A percentile compares a stretch with the other conserved stretches of the same genome.
Evolutionary conservation across 2,329 filamentous ascomycete species (phyloP).

Genomic region (Aspergillus tamarii): DNA sequence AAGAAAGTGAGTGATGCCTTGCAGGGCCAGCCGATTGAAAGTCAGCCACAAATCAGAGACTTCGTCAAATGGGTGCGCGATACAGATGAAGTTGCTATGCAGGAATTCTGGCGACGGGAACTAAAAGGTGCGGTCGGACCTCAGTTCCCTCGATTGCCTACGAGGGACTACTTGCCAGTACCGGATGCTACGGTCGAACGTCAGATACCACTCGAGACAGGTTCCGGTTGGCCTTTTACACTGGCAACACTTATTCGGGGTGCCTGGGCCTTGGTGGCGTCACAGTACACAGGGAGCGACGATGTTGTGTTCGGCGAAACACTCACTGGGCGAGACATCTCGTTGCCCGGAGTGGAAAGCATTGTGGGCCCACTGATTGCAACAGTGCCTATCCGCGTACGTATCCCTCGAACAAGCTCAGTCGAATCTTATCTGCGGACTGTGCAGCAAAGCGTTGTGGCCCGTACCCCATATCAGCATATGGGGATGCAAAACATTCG

Average conservation of each 20-base stretch:
- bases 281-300: conserved; percentile 48
- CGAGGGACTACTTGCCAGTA: conserved; percentile 49
- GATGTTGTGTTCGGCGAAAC: conserved; percentile 56
- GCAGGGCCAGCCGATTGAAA: conserved; percentile 21
- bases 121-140: conserved; percentile 50
- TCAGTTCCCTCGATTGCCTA: conserved; percentile 56
- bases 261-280: conserved; percentile 53
- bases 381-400: conserved; percentile 52
- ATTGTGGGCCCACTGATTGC: conserved; percentile 55
- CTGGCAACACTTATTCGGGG: conserved; percentile 53
- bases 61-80: conserved; percentile 54
- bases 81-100: conserved; percentile 43
- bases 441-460: conserved; percentile 36
- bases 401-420: conserved; percentile 31
- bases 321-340: conserved; percentile 52
- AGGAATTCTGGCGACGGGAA: conserved; percentile 53
- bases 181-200: conserved; percentile 51
- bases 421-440: conserved; percentile 33
- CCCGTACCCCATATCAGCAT: conserved; percentile 52
- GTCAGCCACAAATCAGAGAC: conserved; percentile 44
- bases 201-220: conserved; percentile 35
- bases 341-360: conserved; percentile 49
- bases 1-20: conserved; percentile 36
- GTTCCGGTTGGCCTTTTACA: conserved; percentile 39
- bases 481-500: conserved; percentile 55